A percentile compares a stretch with the other conserved stretches of the same genome.
Conservation (phyloP, 2,329 filamentous ascomycete genomes). For the Tolypocladium endophyticum region DNA sequence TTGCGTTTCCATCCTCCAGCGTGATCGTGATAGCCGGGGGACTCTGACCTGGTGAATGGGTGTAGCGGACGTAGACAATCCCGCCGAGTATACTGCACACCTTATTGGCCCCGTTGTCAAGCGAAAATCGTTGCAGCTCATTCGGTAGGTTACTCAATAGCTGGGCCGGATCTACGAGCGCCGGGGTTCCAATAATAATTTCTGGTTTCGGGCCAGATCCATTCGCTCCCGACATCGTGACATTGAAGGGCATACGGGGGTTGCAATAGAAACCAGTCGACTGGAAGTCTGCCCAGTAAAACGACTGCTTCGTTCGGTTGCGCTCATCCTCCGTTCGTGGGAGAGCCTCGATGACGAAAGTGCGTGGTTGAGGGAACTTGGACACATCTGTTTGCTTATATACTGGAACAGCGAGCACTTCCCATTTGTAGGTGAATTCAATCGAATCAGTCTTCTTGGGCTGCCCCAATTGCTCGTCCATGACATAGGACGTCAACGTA, state of each 20-base stretch:
- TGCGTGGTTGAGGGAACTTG: not conserved
- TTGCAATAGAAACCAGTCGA: not conserved
- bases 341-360: not conserved
- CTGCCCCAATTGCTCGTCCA: not conserved
- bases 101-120: not conserved
- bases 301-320: not conserved
- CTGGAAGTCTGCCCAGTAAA: not conserved
- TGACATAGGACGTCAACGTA: not conserved
- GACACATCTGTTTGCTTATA: not conserved
- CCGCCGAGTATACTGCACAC: not conserved
- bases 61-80: slow-evolving; percentile 4
- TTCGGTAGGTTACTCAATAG: not conserved
- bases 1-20: not conserved
- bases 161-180: not conserved
- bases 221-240: not conserved
- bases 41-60: not conserved
- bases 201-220: not conserved
- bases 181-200: not conserved
- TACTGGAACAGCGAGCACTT: too few species aligned
- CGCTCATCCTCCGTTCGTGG: not conserved
- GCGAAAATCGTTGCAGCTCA: not conserved
- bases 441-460: not conserved
- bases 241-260: not conserved
- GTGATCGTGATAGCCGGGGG: not conserved
- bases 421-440: not conserved